Conservation (phyloP, 2,329 filamentous ascomycete genomes). For the Sclerotinia trifoliorum region DNA sequence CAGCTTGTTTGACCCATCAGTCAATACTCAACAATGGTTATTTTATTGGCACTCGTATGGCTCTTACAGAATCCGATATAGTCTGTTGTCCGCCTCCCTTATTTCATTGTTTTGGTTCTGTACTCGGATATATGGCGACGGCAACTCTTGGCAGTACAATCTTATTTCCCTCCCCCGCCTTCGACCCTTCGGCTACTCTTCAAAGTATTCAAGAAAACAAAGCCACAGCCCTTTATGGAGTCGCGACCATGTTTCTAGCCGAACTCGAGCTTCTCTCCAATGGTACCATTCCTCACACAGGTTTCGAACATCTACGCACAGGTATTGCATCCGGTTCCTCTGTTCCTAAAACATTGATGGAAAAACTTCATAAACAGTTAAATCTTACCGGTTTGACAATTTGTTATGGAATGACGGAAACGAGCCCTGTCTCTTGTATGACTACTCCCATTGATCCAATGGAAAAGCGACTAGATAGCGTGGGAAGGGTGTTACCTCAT, state of each 20-base stretch:
- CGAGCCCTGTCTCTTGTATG: constrained; percentile 57
- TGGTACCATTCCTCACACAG: constrained; percentile 43
- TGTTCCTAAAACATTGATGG: constrained; percentile 82
- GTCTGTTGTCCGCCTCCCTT: constrained; percentile 84
- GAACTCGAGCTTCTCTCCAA: constrained; percentile 73
- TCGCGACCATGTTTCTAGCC: constrained; percentile 92
- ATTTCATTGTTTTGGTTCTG: constrained; percentile 80
- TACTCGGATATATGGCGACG: constrained; percentile 84
- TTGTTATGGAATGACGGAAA: constrained; percentile 62
- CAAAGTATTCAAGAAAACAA: constrained; percentile 52
- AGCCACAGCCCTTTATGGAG: constrained; percentile 73
- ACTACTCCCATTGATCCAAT: constrained; percentile 67
- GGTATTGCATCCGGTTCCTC: constrained; percentile 86
- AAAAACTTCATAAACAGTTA: constrained; percentile 66
- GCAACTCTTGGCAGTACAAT: constrained; percentile 80
- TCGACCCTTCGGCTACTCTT: constrained; percentile 62
- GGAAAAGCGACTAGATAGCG: constrained; percentile 63
- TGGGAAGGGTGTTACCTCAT: constrained; percentile 82
- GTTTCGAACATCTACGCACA: constrained; percentile 70
- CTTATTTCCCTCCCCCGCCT: constrained; percentile 82
- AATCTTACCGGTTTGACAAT: constrained; percentile 84
- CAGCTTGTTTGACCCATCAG: constrained; percentile 80
- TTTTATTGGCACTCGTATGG: constrained; percentile 83
- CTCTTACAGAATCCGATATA: constrained; percentile 68
- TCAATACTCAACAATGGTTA: constrained; percentile 91